Conservation (phyloP, 1,139 yeast species). For the Suhomyces coccinellae region DNA sequence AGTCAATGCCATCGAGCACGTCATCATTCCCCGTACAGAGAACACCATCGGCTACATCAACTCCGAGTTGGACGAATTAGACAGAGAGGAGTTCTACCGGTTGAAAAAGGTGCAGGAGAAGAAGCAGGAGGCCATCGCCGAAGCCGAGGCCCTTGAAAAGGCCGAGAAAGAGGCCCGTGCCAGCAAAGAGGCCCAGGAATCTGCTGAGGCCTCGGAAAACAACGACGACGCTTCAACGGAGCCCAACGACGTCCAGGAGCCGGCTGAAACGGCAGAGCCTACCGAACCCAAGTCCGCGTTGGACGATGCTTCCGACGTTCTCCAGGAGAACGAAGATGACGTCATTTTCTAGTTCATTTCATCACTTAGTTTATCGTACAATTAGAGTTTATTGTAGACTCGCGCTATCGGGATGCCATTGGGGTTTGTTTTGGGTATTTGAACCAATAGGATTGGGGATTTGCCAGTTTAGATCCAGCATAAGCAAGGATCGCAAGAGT, state of each 20-base stretch:
- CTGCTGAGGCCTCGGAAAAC: constrained; percentile 49
- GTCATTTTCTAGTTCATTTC: constrained; percentile 34
- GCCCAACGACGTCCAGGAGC: constrained; percentile 19
- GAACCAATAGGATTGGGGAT: too few species aligned
- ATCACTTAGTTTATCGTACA: constrained; percentile 1
- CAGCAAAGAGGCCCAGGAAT: constrained; percentile 19
- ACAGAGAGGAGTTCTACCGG: constrained; percentile 96
- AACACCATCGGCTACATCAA: constrained; percentile 91
- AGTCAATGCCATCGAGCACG: constrained; percentile 98
- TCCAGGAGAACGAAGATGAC: constrained; percentile 45
- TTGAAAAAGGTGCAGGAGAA: constrained; percentile 95
- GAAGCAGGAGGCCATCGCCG: constrained; percentile 79
- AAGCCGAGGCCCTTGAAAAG: constrained; percentile 55
- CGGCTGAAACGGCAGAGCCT: constrained; percentile 1
- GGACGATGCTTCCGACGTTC: constrained; percentile 29
- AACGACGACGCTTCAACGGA: neutral
- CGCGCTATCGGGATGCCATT: too few species aligned
- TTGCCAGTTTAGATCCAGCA: too few species aligned
- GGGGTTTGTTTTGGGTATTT: too few species aligned
- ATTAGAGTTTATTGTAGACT: neutral
- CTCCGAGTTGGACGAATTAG: constrained; percentile 94
- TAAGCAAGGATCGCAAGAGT: too few species aligned
- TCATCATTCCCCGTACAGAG: constrained; percentile 95
- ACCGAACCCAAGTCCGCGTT: constrained; percentile 9
- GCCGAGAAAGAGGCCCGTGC: constrained; percentile 12